A percentile compares a stretch with the other conserved stretches of the same genome.
phyloP scores from a whole-genome alignment of 495 filamentous ascomycete genomes.

The Cercophora sp. region DNA sequence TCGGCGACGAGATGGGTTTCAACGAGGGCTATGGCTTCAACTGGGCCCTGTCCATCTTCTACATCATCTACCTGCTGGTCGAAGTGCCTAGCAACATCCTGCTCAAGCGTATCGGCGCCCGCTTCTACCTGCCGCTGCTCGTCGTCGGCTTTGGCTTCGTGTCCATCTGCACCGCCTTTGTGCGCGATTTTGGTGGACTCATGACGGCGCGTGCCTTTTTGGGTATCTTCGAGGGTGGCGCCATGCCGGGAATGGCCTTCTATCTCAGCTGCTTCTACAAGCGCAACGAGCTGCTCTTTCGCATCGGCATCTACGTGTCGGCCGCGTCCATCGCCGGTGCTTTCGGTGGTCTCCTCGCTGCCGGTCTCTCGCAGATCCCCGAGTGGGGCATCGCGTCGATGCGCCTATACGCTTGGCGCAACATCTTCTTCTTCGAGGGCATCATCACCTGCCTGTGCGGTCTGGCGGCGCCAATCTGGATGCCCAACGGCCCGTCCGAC shows the following conservation, averaged over 20 bases:
- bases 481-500: constrained; percentile 51
- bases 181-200: constrained; percentile 39
- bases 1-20: constrained; percentile 52
- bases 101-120: constrained; percentile 56
- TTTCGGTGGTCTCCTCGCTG: constrained; percentile 54
- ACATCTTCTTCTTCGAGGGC: constrained; percentile 66
- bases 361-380: constrained; percentile 48
- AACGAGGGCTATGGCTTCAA: constrained; percentile 48
- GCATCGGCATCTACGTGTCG: constrained; percentile 56
- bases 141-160: constrained; percentile 47
- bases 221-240: constrained; percentile 51
- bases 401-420: constrained; percentile 55
- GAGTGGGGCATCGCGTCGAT: constrained; percentile 42
- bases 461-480: constrained; percentile 45
- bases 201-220: constrained; percentile 39
- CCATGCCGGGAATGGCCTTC: constrained; percentile 56
- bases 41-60: constrained; percentile 57
- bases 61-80: constrained; percentile 64
- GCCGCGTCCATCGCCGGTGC: constrained; percentile 53
- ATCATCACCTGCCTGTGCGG: constrained; percentile 51
- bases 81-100: constrained; percentile 65
- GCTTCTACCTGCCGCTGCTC: constrained; percentile 60
- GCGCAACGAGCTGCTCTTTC: constrained; percentile 50
- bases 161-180: constrained; percentile 44
- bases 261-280: constrained; percentile 57